Evolutionary conservation across 139 green algal species (phyloP).

Genomic region (Trebouxia sp.): DNA sequence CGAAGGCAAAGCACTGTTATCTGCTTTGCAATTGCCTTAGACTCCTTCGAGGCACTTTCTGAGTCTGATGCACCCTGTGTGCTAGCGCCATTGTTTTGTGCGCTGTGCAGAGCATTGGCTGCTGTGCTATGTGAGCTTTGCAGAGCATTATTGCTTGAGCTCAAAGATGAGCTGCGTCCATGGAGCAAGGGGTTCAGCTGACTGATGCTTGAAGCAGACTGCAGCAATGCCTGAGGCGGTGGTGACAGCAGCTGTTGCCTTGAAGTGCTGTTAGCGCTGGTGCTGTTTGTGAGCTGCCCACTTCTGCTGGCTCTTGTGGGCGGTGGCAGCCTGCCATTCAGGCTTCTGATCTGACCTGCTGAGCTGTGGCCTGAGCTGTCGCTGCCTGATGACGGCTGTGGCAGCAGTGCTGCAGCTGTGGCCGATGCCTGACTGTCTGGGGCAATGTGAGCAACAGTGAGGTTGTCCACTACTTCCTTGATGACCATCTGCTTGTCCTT

Average conservation of each 20-base stretch:
- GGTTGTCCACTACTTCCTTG: background rate
- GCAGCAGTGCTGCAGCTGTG: background rate
- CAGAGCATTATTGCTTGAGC: too few species aligned
- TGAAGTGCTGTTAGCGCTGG: too few species aligned
- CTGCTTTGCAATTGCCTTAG: background rate
- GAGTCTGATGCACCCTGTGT: background rate
- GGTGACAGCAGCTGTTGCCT: too few species aligned
- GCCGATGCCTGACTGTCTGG: background rate
- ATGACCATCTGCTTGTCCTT: background rate
- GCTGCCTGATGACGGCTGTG: too few species aligned
- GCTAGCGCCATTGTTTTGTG: too few species aligned
- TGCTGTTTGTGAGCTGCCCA: too few species aligned
- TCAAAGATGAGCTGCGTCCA: too few species aligned
- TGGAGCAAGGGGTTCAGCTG: background rate
- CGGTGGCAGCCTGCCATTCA: background rate
- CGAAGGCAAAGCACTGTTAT: constrained; percentile 5
- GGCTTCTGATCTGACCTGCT: background rate
- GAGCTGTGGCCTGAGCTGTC: background rate
- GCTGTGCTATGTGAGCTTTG: too few species aligned
- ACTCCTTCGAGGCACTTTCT: background rate
- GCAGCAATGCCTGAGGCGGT: background rate
- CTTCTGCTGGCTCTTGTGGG: background rate
- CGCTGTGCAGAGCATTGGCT: too few species aligned
- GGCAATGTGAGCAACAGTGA: background rate
- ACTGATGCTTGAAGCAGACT: background rate